Evolutionary conservation across 2,329 filamentous ascomycete genomes (phyloP), one percentile per base, ranked within the genome.

Genomic region (Alternaria consortialis): DNA sequence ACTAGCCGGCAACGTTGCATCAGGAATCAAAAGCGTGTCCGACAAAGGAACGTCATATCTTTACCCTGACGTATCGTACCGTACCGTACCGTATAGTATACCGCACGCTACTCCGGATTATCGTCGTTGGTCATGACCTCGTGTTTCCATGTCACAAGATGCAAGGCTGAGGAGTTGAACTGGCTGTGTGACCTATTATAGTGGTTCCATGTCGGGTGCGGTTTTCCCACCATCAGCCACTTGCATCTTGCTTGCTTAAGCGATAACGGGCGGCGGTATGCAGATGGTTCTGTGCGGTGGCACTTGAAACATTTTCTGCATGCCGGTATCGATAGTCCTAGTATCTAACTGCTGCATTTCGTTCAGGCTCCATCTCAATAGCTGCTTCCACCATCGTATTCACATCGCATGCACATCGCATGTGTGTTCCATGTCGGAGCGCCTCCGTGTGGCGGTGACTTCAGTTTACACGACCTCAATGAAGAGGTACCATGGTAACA

Each of bases 1-100:
- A 50, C 46, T 50, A 50, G 31, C 46, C 46, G 23, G 46, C 46
- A 42, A 7, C 46, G 46, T 5, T 37, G 46, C 46, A 50, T 50
- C 46, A 40, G 39, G 11, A 11, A 25, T 13, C 3, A 0, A 36
- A 37, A 37, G 31, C 32, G 36, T 50, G 39, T 25, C 46, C 32
- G 31, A 50, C 32, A 50, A 7, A 4, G 31, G 20, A 9, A n/a
- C 46, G 46, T 50, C 46, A 25, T 37, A 50, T 50, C 20, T 0
- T 1, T 8, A 25, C 46, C 32, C 32, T 50, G 31, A 50, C 32
- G 46, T 37, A 37, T 15, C 46, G 31, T n/a, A 20, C 20, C 20
- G 20, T 20, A 2, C 20, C 20, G 20, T 40, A 27, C 46, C 46
- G 46, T 50, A 5, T 50, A 42, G 39, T 8, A 25, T 25, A 32